Percentiles rank a stretch among this genome's conserved stretches.
Conservation (phyloP, 2,329 filamentous ascomycete genomes). For the Alternaria viburni region DNA sequence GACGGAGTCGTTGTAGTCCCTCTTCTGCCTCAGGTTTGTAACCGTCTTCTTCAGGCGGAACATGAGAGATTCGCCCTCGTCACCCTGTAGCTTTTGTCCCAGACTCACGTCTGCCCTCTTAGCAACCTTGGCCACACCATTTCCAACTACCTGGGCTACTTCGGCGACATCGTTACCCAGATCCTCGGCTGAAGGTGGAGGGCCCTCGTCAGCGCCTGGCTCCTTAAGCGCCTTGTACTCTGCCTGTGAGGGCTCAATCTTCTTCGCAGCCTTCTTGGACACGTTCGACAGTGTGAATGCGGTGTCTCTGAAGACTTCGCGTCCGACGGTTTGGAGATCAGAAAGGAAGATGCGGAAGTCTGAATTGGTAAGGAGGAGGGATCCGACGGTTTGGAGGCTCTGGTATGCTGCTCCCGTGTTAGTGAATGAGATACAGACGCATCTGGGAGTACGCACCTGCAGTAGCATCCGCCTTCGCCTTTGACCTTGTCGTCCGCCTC, state of each 20-base stretch:
- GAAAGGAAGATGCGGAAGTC: constrained; percentile 88
- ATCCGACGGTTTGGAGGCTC: constrained; percentile 82
- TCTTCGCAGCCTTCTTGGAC: constrained; percentile 74
- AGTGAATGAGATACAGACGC: constrained; percentile 11
- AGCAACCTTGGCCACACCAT: constrained; percentile 54
- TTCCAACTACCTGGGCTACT: constrained; percentile 53
- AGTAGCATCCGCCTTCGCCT: constrained; percentile 72
- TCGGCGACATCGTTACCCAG: constrained; percentile 59
- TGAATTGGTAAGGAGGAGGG: constrained; percentile 84
- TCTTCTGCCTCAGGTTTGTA: constrained; percentile 72
- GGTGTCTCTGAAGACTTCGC: constrained; percentile 86
- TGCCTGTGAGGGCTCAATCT: constrained; percentile 71
- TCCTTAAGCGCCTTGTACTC: constrained; percentile 63
- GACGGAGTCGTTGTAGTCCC: constrained; percentile 86
- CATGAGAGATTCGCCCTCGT: constrained; percentile 75
- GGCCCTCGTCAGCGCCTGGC: constrained; percentile 56
- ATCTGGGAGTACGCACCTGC: constrained; percentile 61
- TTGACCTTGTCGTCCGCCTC: constrained; percentile 65
- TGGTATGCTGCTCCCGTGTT: constrained; percentile 66
- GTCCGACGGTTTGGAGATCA: constrained; percentile 78
- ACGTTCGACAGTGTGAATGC: constrained; percentile 78
- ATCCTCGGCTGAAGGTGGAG: constrained; percentile 66
- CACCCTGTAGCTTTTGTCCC: constrained; percentile 73
- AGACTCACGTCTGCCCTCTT: constrained; percentile 72
- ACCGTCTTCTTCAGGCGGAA: constrained; percentile 79